These are phyloP conservation scores for Botryotinia convoluta DNA, from an alignment of 2,329 filamentous ascomycete species.

Conservation along the genomic window DNA sequence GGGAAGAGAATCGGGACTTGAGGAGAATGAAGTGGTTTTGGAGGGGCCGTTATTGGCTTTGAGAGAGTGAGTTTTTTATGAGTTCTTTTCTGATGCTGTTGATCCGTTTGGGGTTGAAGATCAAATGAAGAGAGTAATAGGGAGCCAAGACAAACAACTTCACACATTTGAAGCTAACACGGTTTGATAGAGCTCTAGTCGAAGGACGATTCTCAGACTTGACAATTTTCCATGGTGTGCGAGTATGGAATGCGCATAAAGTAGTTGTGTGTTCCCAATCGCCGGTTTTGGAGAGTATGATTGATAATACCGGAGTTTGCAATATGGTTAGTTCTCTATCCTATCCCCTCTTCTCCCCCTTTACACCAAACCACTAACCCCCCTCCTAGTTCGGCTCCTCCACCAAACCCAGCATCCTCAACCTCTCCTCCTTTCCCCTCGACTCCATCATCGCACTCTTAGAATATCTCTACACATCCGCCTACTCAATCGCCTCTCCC, in stretches of 20 bases:
- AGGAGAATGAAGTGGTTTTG: constrained; percentile 9
- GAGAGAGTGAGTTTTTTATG: background rate
- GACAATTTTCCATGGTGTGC: constrained; percentile 26
- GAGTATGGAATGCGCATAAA: constrained; percentile 31
- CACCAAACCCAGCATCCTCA: constrained; percentile 16
- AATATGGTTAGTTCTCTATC: background rate
- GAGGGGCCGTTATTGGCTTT: constrained; percentile 8
- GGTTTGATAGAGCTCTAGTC: constrained; percentile 24
- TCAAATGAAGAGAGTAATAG: no score
- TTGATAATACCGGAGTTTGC: constrained; percentile 12
- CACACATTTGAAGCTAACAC: background rate
- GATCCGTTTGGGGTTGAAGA: background rate
- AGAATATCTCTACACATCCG: constrained; percentile 31
- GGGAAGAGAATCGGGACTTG: background rate
- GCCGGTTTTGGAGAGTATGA: constrained; percentile 26
- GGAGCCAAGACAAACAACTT: background rate
- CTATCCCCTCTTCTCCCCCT: background rate
- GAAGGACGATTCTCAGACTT: constrained; percentile 33
- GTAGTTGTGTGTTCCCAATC: constrained; percentile 33
- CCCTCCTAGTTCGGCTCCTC: background rate
- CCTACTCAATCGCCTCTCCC: constrained; percentile 22
- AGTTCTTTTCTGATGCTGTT: background rate
- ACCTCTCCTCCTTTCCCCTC: constrained; percentile 23
- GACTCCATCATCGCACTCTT: constrained; percentile 22
- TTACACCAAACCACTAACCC: background rate